These are phyloP conservation scores for Leucosporidium creatinivorum DNA, from an alignment of 768 basidiomycete species.

Conservation along the genomic window DNA sequence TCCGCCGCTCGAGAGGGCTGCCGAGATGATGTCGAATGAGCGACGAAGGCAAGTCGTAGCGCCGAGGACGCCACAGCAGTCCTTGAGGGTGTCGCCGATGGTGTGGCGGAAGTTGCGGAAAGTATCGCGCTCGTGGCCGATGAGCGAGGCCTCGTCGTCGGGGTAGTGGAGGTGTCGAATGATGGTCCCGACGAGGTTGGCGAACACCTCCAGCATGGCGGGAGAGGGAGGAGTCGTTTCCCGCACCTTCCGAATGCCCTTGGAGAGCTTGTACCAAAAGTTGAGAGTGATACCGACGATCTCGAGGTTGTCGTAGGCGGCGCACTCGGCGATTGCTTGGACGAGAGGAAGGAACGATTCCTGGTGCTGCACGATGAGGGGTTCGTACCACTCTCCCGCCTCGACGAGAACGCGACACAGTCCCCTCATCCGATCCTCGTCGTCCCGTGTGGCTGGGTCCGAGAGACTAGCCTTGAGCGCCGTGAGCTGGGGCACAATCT, in stretches of 20 bases:
- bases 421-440: constrained; percentile 80
- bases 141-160: constrained; percentile 52
- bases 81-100: constrained; percentile 98
- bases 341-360: constrained; percentile 92
- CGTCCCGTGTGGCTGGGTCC: constrained; percentile 54
- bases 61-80: constrained; percentile 90
- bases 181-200: constrained; percentile 71
- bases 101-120: constrained; percentile 93
- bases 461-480: constrained; percentile 58
- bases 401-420: constrained; percentile 90
- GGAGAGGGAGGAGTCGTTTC: constrained; percentile 41
- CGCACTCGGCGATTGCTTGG: constrained; percentile 85
- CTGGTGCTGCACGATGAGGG: constrained; percentile 77
- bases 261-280: constrained; percentile 97
- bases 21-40: constrained; percentile 70
- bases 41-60: constrained; percentile 73
- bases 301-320: constrained; percentile 86
- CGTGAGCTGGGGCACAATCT: constrained; percentile 79
- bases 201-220: constrained; percentile 76
- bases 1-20: constrained; percentile 52
- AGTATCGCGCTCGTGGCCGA: constrained; percentile 79
- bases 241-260: constrained; percentile 62
- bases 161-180: constrained; percentile 90
- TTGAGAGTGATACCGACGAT: constrained; percentile 95
- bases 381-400: constrained; percentile 91